These are phyloP conservation scores for Mucor ambiguus DNA, from an alignment of 371 early-diverging fungal species.

Conservation along the genomic window DNA sequence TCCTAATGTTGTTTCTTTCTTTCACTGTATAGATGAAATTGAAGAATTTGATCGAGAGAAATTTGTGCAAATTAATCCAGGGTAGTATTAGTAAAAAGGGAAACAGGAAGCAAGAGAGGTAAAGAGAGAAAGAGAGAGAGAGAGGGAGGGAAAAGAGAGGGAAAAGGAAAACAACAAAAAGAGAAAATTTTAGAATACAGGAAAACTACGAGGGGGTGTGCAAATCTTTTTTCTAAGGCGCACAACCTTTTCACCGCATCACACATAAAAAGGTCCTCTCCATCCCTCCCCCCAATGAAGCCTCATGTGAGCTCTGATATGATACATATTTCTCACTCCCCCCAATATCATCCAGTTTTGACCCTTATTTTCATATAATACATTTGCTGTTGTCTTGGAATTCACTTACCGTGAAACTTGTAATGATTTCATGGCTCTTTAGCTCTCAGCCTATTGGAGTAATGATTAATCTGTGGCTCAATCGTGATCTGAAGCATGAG, in stretches of 20 bases:
- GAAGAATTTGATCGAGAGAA: neutral
- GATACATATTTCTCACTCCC: neutral
- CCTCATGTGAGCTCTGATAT: slow-evolving; percentile 2
- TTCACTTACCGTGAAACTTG: neutral
- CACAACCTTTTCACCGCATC: slow-evolving; percentile 3
- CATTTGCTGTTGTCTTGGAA: neutral
- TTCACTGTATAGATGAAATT: neutral
- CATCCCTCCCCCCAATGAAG: neutral
- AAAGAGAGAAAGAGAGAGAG: neutral
- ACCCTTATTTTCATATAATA: neutral
- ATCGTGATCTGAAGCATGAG: neutral
- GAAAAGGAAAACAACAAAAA: neutral
- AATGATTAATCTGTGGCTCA: neutral
- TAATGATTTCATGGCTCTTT: neutral
- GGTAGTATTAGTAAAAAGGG: neutral
- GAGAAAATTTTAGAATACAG: neutral
- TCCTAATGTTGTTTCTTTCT: neutral
- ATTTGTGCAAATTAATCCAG: neutral
- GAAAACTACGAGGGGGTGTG: slow-evolving; percentile 7
- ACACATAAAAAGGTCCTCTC: neutral
- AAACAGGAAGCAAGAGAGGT: neutral
- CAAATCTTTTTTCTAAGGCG: slow-evolving; percentile 1
- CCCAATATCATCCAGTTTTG: neutral
- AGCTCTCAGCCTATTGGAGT: neutral
- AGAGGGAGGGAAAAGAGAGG: neutral